A percentile compares a stretch with the other conserved stretches of the same genome.
phyloP scores from a whole-genome alignment of 2,329 filamentous ascomycete genomes.

The Chaetomium olivaceum region DNA sequence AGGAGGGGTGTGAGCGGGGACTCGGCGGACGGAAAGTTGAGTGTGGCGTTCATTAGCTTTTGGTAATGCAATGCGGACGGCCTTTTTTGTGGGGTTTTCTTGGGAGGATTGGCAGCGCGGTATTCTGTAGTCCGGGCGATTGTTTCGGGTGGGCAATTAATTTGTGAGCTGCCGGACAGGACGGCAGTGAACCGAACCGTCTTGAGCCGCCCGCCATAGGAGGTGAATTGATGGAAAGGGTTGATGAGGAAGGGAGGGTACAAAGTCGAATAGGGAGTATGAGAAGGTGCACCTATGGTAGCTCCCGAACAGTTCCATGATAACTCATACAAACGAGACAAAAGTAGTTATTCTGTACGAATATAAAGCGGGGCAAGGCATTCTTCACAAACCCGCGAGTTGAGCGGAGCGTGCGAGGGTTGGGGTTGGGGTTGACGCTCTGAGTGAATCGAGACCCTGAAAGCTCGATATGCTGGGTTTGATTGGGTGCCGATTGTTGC shows the following conservation, averaged over 20 bases:
- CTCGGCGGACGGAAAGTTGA: neutral
- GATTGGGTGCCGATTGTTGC: conserved; percentile 19
- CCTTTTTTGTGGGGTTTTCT: neutral
- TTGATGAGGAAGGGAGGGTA: no score
- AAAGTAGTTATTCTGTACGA: no score
- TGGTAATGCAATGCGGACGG: conserved; percentile 2
- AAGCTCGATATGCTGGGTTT: neutral
- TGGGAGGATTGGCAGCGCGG: neutral
- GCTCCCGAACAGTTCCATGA: neutral
- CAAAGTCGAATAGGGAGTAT: neutral
- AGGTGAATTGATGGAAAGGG: neutral
- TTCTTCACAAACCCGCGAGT: no score
- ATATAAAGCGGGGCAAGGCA: no score
- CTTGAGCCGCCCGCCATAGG: neutral
- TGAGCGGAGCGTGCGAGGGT: neutral
- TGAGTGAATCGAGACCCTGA: no score
- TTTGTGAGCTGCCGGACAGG: conserved; percentile 23
- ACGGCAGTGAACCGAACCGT: conserved; percentile 1
- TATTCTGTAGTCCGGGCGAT: conserved; percentile 4
- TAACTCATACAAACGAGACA: no score
- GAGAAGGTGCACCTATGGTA: no score
- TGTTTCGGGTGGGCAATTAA: conserved; percentile 26
- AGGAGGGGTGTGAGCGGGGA: neutral
- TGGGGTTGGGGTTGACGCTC: neutral
- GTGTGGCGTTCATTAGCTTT: conserved; percentile 12